Evolutionary conservation across 2,329 filamentous ascomycete genomes (phyloP), one percentile per base, ranked within the genome.

Genomic region (Keithomyces neogunnii): DNA sequence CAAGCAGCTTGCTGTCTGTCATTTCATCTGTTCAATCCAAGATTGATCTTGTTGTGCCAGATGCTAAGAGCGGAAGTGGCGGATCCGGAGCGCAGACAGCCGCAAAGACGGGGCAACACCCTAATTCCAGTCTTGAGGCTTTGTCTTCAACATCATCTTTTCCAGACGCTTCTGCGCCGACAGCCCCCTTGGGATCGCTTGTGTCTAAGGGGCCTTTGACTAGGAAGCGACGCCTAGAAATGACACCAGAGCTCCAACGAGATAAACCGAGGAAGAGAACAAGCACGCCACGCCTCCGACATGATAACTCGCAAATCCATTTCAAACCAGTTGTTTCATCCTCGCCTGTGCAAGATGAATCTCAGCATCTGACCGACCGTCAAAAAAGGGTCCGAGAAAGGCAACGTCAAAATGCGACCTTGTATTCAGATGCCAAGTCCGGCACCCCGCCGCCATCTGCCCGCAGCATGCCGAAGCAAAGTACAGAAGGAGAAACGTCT

Each of bases 291-390:
- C 80, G 78, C 53, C 72, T 84, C 31, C 81, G 86, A 35, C 89
- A 95, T 59, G 81, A 95, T 55, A 80, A 95, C 66, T 95, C 89
- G 0, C 89, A 95, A 61, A 77, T 95, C 30, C 77, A 88, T 43
- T 93, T 93, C 60, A 81, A 85, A 3, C 71, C 81, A 0, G 85
- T 92, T 45, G 77, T 80, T 32, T 81, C 82, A 10, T 81, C 84
- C 0, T 65, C 76, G 3, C 69, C 74, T 4, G 66, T 70, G 11
- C 68, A 66, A 0, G 62, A 76, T 2, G 84, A 88, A 51, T 89
- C 86, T 0, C 89, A 93, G 59, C 69, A 84, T 19, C 71, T 95
- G 47, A 95, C 89, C 0, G 87, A 91, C 36, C 80, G 82, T 43
- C 89, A 95, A 64, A 85, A 78, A 60, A 89, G 95, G 60, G 82